Conservation (phyloP, 2,329 filamentous ascomycete species). For the Rutstroemia sp. region DNA sequence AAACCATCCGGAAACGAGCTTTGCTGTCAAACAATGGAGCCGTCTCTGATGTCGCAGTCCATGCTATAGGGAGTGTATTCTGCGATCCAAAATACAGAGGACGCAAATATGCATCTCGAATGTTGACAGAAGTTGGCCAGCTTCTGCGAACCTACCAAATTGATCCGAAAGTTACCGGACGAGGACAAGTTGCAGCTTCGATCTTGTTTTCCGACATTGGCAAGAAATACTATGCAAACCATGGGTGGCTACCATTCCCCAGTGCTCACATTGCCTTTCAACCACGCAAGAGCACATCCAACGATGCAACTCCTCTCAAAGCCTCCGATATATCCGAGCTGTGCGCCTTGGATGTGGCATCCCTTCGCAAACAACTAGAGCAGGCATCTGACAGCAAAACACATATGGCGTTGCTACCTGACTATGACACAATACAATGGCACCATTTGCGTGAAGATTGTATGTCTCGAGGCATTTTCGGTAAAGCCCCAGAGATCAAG, state of each 20-base stretch:
- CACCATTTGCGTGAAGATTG: slow-evolving; percentile 77
- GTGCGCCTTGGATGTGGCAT: slow-evolving; percentile 55
- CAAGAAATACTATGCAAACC: slow-evolving; percentile 68
- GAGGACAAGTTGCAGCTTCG: slow-evolving; percentile 52
- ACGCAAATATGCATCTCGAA: slow-evolving; percentile 68
- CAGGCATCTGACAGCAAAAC: slow-evolving; percentile 35
- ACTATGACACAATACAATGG: slow-evolving; percentile 64
- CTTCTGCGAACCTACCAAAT: slow-evolving; percentile 45
- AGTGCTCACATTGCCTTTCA: slow-evolving; percentile 64
- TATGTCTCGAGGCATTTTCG: slow-evolving; percentile 57
- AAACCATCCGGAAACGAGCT: slow-evolving; percentile 54
- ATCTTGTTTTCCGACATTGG: slow-evolving; percentile 84
- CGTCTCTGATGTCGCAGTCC: slow-evolving; percentile 50
- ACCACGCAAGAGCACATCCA: background rate
- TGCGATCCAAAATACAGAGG: slow-evolving; percentile 60
- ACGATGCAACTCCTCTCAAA: slow-evolving; percentile 36
- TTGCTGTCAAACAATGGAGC: slow-evolving; percentile 36
- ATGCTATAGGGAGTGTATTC: slow-evolving; percentile 78
- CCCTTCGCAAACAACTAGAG: slow-evolving; percentile 49
- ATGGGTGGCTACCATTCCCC: slow-evolving; percentile 68
- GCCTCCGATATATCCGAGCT: slow-evolving; percentile 54
- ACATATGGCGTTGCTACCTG: slow-evolving; percentile 60
- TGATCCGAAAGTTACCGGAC: slow-evolving; percentile 30
- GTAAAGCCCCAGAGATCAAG: slow-evolving; percentile 48
- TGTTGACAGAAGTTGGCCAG: slow-evolving; percentile 60